Evolutionary conservation across 2,329 filamentous ascomycete genomes (phyloP).

Genomic region (Exophiala phaeomuriformis): DNA sequence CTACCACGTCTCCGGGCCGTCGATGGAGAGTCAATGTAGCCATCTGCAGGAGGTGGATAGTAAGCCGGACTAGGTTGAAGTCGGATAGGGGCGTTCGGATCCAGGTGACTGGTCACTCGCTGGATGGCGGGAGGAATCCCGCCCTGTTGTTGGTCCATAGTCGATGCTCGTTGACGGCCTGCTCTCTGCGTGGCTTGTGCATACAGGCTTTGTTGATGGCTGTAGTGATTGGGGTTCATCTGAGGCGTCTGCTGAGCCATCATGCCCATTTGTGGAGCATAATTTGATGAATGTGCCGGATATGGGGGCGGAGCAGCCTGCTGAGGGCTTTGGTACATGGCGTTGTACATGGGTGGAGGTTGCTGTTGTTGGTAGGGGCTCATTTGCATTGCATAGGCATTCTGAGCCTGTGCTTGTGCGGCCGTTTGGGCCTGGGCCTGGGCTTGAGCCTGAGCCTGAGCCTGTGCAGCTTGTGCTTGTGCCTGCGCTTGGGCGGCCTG

Average conservation of each 20-base stretch:
- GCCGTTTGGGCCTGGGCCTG: slow-evolving; percentile 58
- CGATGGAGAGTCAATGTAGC: slow-evolving; percentile 60
- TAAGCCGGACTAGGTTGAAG: slow-evolving; percentile 94
- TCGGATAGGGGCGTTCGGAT: slow-evolving; percentile 87
- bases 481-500: slow-evolving; percentile 46
- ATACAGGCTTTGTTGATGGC: slow-evolving; percentile 64
- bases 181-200: slow-evolving; percentile 68
- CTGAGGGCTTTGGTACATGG: slow-evolving; percentile 62
- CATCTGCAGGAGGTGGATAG: slow-evolving; percentile 86
- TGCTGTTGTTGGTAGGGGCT: slow-evolving; percentile 48
- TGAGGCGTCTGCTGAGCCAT: slow-evolving; percentile 56
- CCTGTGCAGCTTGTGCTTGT: slow-evolving; percentile 48
- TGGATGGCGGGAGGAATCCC: slow-evolving; percentile 91
- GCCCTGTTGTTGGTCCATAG: slow-evolving; percentile 90
- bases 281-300: slow-evolving; percentile 61
- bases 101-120: slow-evolving; percentile 88
- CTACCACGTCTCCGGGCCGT: slow-evolving; percentile 68
- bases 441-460: slow-evolving; percentile 42
- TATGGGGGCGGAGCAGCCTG: slow-evolving; percentile 74
- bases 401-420: slow-evolving; percentile 41
- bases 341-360: slow-evolving; percentile 65
- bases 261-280: slow-evolving; percentile 67
- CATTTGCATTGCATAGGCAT: slow-evolving; percentile 58
- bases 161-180: slow-evolving; percentile 81
- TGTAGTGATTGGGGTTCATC: slow-evolving; percentile 59